These are phyloP conservation scores for Pleurozium schreberi DNA, from an alignment of 225 moss, liverwort and hornwort species.

Conservation along the genomic window DNA sequence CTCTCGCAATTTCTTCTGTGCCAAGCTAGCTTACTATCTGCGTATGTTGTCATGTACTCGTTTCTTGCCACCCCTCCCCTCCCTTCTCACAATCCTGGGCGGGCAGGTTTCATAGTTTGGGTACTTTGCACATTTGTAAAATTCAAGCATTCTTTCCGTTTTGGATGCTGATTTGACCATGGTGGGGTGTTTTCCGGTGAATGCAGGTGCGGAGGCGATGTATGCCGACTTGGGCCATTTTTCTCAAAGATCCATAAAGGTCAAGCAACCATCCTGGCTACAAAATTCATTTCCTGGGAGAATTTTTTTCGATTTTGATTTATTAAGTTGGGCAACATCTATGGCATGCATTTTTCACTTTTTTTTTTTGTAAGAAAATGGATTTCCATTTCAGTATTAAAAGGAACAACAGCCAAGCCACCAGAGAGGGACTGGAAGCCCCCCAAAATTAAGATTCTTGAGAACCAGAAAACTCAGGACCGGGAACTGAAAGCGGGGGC, in stretches of 20 bases:
- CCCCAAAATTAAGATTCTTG: background rate
- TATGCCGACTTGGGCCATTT: conserved; percentile 89
- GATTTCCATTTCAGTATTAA: background rate
- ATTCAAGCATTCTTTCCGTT: background rate
- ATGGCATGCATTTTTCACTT: background rate
- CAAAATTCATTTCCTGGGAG: background rate
- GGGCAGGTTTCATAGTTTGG: background rate
- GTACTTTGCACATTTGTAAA: background rate
- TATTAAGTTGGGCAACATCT: background rate
- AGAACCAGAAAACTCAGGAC: background rate
- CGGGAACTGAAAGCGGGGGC: background rate
- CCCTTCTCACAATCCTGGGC: background rate
- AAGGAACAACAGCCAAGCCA: background rate
- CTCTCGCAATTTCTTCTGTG: background rate
- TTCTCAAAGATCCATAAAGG: conserved; percentile 62
- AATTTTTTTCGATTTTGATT: background rate
- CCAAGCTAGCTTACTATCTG: background rate
- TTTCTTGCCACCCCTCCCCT: background rate
- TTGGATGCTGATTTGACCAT: background rate
- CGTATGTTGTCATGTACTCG: background rate
- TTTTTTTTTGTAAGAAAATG: background rate
- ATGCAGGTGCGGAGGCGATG: conserved; percentile 83
- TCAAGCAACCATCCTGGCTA: background rate
- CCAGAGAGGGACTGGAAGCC: background rate
- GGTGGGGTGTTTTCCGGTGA: too few species aligned